phyloP scores from a whole-genome alignment of 2,329 filamentous ascomycete species.

The Alternaria atra region DNA sequence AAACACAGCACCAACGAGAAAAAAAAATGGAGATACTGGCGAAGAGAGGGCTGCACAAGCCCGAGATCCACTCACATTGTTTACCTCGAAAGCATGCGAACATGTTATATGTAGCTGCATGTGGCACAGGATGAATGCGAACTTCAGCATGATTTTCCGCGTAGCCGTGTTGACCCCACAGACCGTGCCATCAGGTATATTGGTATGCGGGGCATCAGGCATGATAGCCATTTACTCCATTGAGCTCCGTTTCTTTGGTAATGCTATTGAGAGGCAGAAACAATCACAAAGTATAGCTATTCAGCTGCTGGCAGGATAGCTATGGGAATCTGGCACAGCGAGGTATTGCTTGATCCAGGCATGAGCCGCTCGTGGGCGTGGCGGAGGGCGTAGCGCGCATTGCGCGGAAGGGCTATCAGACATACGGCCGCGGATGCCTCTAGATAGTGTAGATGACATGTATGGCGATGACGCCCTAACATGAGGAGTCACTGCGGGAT shows the following conservation, averaged over 20 bases:
- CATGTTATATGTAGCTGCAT: background rate
- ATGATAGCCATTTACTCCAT: background rate
- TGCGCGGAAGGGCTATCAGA: background rate
- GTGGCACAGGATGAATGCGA: background rate
- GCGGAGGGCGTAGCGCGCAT: background rate
- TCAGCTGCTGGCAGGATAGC: background rate
- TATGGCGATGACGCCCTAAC: background rate
- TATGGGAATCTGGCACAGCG: background rate
- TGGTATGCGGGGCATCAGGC: conserved; percentile 13
- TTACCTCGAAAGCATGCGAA: background rate
- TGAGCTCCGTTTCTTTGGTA: background rate
- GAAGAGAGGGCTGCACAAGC: background rate
- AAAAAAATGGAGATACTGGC: background rate
- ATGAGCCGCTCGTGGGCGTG: background rate
- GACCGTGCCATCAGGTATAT: conserved; percentile 2
- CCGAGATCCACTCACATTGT: background rate
- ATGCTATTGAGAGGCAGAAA: background rate
- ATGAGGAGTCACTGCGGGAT: background rate
- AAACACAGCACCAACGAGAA: background rate
- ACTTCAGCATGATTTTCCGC: background rate
- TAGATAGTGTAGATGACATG: background rate
- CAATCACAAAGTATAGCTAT: background rate
- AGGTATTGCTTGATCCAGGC: background rate
- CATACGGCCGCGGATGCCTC: background rate
- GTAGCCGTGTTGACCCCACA: conserved; percentile 4